Evolutionary conservation across 2,329 filamentous ascomycete species (phyloP).

Genomic region (Mycosphaerella arachidis): DNA sequence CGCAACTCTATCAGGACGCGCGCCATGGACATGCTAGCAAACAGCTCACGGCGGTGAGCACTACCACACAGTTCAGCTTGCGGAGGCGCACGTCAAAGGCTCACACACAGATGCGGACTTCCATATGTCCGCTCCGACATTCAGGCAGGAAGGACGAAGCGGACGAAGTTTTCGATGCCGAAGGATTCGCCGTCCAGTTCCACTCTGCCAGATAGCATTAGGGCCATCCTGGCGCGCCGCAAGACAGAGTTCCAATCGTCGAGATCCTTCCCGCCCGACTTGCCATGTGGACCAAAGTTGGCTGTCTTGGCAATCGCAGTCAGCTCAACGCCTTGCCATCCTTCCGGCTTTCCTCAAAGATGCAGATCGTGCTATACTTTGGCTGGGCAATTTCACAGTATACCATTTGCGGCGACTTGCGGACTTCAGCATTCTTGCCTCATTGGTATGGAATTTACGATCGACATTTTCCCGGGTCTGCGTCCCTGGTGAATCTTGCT

Average conservation of each 20-base stretch:
- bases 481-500: not conserved
- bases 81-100: not conserved
- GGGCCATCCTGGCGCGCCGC: not conserved
- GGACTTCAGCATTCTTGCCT: not conserved
- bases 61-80: not conserved
- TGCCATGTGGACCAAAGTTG: not conserved
- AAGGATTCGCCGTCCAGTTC: not conserved
- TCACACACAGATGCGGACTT: not conserved
- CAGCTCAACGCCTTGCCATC: constrained; percentile 8
- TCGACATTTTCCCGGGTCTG: not conserved
- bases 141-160: not conserved
- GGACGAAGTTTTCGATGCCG: not conserved
- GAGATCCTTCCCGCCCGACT: not conserved
- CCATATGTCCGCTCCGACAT: not conserved
- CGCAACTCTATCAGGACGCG: constrained; percentile 13
- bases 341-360: not conserved
- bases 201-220: not conserved
- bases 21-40: constrained; percentile 16
- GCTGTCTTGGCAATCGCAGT: not conserved
- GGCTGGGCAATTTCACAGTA: not conserved
- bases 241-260: not conserved
- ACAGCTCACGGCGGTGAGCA: constrained; percentile 3
- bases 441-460: not conserved
- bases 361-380: not conserved
- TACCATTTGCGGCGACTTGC: not conserved